Base-by-base conservation (phyloP, 2,329 filamentous ascomycete genomes). In the Colletotrichum sp. region DNA sequence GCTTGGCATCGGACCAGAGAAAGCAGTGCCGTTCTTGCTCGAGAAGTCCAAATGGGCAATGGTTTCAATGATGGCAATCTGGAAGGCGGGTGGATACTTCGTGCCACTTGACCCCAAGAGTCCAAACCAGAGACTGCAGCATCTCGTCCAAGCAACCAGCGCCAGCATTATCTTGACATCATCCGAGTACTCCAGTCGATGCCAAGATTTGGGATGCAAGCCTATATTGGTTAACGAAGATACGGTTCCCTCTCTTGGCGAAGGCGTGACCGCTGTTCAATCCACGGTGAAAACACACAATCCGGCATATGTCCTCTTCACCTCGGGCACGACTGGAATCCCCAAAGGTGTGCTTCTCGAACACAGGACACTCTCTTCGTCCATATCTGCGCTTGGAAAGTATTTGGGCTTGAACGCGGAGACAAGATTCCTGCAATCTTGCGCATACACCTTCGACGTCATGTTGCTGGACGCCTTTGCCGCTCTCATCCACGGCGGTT, bases 311-410 rank as follows among this genome's bases (percentile, higher is more conserved):
- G 69, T 81, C 1, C 67, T 83, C 18, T 83, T 81, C 52, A 83
- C 82, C 0, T 83, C 81, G 0, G 81, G 82, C 3, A 80, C 75
- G 2, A 81, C 82, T 1, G 82, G 81, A 1, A 72, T 72, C 15
- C 81, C 68, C 5, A 83, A 83, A n/a, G 82, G 80, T 7, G 78
- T 79, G 8, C 52, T 82, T 8, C 75, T 83, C 15, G 78, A 82
- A 67, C 72, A 75, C 34, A 13, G 18, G 21, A 71, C 78, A 5
- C 75, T 82, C 12, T 77, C 77, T 36, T 80, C 81, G 0, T 79
- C 80, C 15, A 65, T 68, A 6, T 64, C 36, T 7, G 30, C 52
- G 18, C 55, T 72, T 6, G 55, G 63, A 8, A 64, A 64, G 4
- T 55, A 52, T 26, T 63, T 76, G n/a, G 59, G 24, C 18, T 13